These are phyloP conservation scores for Cercospora zeae-maydis DNA, from an alignment of 2,329 filamentous ascomycete genomes.

Conservation along the genomic window DNA sequence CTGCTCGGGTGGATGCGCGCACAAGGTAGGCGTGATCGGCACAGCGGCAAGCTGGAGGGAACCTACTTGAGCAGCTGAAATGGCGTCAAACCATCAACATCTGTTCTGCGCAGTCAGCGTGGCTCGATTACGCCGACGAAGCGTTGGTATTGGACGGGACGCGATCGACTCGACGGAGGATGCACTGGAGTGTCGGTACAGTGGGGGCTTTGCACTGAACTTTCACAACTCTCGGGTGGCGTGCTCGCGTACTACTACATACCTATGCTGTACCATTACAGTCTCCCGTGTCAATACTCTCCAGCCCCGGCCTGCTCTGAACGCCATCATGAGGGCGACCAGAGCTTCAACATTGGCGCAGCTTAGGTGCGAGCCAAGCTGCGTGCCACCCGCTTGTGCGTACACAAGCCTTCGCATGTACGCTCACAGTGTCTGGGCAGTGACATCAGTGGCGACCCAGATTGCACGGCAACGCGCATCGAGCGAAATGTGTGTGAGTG, in stretches of 20 bases:
- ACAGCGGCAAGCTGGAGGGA: neutral
- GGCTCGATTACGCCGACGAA: neutral
- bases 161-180: neutral
- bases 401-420: neutral
- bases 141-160: neutral
- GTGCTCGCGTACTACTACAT: neutral
- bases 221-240: neutral
- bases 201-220: neutral
- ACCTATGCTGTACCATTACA: neutral
- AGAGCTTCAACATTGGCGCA: neutral
- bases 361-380: neutral
- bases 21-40: slow-evolving; percentile 1
- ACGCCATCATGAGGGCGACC: neutral
- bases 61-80: neutral
- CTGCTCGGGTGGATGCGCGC: neutral
- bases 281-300: neutral
- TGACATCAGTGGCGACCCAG: neutral
- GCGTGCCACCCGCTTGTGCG: neutral
- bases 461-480: neutral
- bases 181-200: neutral
- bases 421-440: neutral
- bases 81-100: neutral
- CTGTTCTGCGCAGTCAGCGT: neutral
- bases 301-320: neutral
- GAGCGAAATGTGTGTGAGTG: neutral